A percentile compares a stretch with the other conserved stretches of the same genome.
Evolutionary conservation across 768 basidiomycete species (phyloP).

Genomic region (Dentipellis fragilis): DNA sequence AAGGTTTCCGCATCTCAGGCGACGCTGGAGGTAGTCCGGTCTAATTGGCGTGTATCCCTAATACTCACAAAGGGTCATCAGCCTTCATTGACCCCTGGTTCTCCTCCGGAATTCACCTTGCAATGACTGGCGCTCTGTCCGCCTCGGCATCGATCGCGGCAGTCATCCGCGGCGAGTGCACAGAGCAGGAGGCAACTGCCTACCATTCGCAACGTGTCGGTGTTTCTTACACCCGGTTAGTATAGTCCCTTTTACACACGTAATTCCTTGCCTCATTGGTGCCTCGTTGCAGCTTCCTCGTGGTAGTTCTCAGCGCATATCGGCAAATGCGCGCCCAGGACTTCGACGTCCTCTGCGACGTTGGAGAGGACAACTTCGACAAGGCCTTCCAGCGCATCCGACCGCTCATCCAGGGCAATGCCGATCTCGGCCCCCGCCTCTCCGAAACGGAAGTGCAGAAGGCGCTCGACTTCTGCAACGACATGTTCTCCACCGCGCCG

Average conservation of each 20-base stretch:
- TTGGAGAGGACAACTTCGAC: conserved; percentile 34
- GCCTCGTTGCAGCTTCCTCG: conserved; percentile 9
- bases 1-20: conserved; percentile 24
- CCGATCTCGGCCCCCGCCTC: conserved; percentile 63
- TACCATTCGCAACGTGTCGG: conserved; percentile 34
- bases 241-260: too few species aligned
- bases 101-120: conserved; percentile 45
- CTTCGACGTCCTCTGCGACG: conserved; percentile 27
- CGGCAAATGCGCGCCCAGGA: conserved; percentile 33
- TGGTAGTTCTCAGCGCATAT: conserved; percentile 28
- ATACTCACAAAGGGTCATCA: not conserved
- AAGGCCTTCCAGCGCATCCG: conserved; percentile 31
- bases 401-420: conserved; percentile 74
- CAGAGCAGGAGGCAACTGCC: conserved; percentile 28
- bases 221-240: conserved; percentile 37
- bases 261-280: too few species aligned
- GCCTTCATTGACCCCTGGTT: conserved; percentile 57
- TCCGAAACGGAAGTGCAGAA: conserved; percentile 67
- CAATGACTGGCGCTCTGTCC: conserved; percentile 37
- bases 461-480: conserved; percentile 72
- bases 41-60: not conserved
- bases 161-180: conserved; percentile 34
- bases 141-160: conserved; percentile 41
- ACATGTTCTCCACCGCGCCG: conserved; percentile 39
- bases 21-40: conserved; percentile 25